Percentiles rank a stretch among this genome's conserved stretches.
These are phyloP conservation scores for Neonectria coccinea DNA, from an alignment of 2,329 filamentous ascomycete species.

Conservation along the genomic window DNA sequence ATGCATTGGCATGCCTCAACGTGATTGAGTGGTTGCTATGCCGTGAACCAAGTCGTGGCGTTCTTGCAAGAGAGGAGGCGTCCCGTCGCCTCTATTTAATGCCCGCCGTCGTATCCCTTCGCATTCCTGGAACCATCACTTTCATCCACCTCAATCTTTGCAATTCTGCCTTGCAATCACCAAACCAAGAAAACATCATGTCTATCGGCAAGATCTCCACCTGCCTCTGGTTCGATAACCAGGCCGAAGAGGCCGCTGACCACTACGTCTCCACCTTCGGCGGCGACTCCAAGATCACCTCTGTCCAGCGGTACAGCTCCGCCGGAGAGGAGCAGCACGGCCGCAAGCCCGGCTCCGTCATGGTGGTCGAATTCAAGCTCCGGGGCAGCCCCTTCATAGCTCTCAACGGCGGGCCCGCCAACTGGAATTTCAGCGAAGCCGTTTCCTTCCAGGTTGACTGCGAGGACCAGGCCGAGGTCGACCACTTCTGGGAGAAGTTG, in stretches of 20 bases:
- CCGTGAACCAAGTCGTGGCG: conserved; percentile 11
- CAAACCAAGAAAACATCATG: conserved; percentile 26
- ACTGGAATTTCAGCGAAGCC: conserved; percentile 55
- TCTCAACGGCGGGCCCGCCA: conserved; percentile 57
- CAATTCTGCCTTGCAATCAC: not conserved
- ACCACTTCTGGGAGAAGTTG: conserved; percentile 60
- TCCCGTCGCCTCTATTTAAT: conserved; percentile 8
- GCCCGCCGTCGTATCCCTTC: not conserved
- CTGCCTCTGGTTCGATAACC: conserved; percentile 56
- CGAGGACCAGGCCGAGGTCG: conserved; percentile 59
- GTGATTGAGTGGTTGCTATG: conserved; percentile 1
- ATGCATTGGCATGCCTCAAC: not conserved
- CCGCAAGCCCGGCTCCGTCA: conserved; percentile 47
- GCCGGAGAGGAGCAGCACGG: conserved; percentile 49
- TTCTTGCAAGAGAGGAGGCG: conserved; percentile 5
- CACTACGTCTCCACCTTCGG: conserved; percentile 57
- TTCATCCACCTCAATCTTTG: not conserved
- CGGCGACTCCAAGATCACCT: conserved; percentile 51
- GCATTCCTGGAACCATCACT: not conserved
- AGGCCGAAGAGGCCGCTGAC: conserved; percentile 57
- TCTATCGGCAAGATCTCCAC: conserved; percentile 44
- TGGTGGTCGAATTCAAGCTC: conserved; percentile 55
- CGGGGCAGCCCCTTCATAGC: conserved; percentile 55
- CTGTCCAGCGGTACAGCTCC: conserved; percentile 47
- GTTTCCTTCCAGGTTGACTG: conserved; percentile 59